Conservation (phyloP, 2,329 filamentous ascomycete genomes). For the Cladosporium sphaerospermum region DNA sequence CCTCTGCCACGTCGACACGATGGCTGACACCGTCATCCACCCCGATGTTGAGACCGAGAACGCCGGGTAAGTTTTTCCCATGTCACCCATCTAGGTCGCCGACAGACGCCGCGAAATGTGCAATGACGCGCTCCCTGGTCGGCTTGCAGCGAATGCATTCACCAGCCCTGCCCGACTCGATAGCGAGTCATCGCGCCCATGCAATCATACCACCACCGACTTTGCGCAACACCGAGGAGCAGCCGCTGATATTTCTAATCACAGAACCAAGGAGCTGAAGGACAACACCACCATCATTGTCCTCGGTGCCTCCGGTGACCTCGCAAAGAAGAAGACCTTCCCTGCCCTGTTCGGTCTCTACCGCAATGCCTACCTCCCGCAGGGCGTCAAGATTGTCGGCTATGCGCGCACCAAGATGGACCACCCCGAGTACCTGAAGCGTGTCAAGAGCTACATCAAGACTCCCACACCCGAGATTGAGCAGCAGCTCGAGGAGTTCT, state of each 20-base stretch:
- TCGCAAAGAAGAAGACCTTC: conserved; percentile 99
- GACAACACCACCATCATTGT: conserved; percentile 97
- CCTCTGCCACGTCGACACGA: conserved; percentile 19
- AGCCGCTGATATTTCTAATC: not conserved
- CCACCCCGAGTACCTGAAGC: conserved; percentile 86
- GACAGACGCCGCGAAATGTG: conserved; percentile 4
- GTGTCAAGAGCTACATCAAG: conserved; percentile 98
- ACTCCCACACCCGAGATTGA: conserved; percentile 96
- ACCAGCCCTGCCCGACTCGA: not conserved
- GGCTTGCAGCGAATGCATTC: not conserved
- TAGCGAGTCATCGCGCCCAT: not conserved
- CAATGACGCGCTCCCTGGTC: not conserved
- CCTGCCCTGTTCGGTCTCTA: conserved; percentile 95
- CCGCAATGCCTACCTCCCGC: conserved; percentile 96
- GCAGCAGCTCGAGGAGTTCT: conserved; percentile 89
- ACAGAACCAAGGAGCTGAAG: conserved; percentile 87
- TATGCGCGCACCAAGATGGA: conserved; percentile 99
- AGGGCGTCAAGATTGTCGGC: conserved; percentile 93
- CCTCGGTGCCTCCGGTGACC: conserved; percentile 90
- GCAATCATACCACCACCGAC: not conserved
- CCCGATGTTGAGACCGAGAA: conserved; percentile 38
- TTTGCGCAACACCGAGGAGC: not conserved
- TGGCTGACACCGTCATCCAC: conserved; percentile 45
- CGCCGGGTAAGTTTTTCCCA: conserved; percentile 38
- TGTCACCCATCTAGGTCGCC: not conserved